These are phyloP conservation scores for Drechslera avenae DNA, from an alignment of 2,329 filamentous ascomycete genomes.

Conservation along the genomic window DNA sequence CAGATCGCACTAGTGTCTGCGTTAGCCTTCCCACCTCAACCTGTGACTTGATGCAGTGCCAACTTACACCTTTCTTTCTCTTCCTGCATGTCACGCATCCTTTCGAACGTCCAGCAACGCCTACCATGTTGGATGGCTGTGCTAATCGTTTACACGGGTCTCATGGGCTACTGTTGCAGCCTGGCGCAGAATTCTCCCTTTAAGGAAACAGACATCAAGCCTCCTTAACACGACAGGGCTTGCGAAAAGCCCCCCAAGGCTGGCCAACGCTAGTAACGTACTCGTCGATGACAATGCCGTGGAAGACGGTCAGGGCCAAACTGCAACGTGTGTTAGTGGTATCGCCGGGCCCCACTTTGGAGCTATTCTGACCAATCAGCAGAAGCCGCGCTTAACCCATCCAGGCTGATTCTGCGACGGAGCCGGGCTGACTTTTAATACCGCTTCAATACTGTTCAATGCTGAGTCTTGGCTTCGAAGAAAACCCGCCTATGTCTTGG, in stretches of 20 bases:
- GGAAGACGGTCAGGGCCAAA: neutral
- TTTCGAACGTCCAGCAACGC: slow-evolving; percentile 41
- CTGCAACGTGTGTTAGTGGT: neutral
- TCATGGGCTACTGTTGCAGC: neutral
- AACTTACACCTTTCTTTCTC: slow-evolving; percentile 62
- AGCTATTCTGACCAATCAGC: neutral
- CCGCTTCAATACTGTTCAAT: neutral
- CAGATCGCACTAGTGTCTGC: slow-evolving; percentile 63
- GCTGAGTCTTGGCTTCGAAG: neutral
- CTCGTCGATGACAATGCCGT: slow-evolving; percentile 9
- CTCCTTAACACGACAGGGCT: neutral
- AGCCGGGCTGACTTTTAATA: neutral
- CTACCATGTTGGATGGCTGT: slow-evolving; percentile 21
- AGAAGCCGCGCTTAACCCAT: neutral
- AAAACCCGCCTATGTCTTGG: too few relatives aligned
- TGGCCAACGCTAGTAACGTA: neutral
- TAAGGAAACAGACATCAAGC: slow-evolving; percentile 13
- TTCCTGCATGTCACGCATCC: slow-evolving; percentile 40
- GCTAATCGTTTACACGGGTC: neutral
- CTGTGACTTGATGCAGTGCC: neutral
- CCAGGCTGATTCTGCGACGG: slow-evolving; percentile 12
- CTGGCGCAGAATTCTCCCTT: slow-evolving; percentile 28
- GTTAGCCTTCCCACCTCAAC: slow-evolving; percentile 1
- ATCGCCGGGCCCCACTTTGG: neutral
- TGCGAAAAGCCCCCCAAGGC: neutral